Evolutionary conservation across 1,139 yeast genomes (phyloP).

Genomic region (Candida sp.): DNA sequence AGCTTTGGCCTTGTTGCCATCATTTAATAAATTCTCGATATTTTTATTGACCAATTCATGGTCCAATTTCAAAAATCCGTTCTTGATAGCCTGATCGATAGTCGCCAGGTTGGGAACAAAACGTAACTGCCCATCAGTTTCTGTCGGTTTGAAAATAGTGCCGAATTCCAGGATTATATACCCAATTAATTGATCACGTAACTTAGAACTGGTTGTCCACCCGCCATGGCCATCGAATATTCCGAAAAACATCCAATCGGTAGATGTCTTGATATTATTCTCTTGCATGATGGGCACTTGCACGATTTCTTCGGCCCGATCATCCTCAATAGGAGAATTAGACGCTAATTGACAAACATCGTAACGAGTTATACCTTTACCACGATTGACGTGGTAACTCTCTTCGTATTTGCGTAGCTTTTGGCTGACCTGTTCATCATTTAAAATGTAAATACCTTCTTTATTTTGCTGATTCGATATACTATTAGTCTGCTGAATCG

Average conservation of each 20-base stretch:
- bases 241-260: constrained; percentile 96
- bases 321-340: constrained; percentile 94
- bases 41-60: constrained; percentile 81
- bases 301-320: constrained; percentile 80
- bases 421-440: constrained; percentile 72
- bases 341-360: constrained; percentile 90
- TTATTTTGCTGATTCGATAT: constrained; percentile 43
- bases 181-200: constrained; percentile 74
- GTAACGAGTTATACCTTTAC: constrained; percentile 89
- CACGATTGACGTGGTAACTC: constrained; percentile 74
- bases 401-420: constrained; percentile 75
- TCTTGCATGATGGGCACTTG: constrained; percentile 70
- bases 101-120: constrained; percentile 61
- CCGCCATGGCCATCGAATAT: constrained; percentile 98
- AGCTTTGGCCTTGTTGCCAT: constrained; percentile 57
- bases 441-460: constrained; percentile 46
- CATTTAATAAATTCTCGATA: constrained; percentile 63
- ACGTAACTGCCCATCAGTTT: constrained; percentile 45
- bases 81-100: constrained; percentile 75
- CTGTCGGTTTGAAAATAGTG: constrained; percentile 55
- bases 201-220: constrained; percentile 84
- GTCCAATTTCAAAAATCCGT: constrained; percentile 81
- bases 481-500: constrained; percentile 37
- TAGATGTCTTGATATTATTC: constrained; percentile 49
- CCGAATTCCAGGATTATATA: constrained; percentile 79